Percentiles rank a stretch among this genome's conserved stretches.
phyloP scores from a whole-genome alignment of 2,329 filamentous ascomycete species.

The Chrysoporthe austroafricana region DNA sequence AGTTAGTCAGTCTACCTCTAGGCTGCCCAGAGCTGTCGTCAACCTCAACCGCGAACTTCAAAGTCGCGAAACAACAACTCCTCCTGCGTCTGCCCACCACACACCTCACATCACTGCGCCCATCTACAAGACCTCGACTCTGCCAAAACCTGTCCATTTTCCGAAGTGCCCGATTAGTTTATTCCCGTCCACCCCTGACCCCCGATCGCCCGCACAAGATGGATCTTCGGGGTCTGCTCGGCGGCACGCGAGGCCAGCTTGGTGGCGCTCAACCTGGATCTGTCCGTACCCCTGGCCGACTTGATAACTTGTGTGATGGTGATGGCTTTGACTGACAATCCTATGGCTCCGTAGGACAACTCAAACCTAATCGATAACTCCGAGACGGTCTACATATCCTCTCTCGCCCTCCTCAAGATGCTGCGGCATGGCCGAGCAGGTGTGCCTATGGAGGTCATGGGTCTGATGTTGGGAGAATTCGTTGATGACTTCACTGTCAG shows the following conservation, averaged over 20 bases:
- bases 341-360: conserved; percentile 67
- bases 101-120: background rate
- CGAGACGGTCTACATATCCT: conserved; percentile 99
- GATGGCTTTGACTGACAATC: conserved; percentile 27
- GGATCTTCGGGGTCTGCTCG: conserved; percentile 91
- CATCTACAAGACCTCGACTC: background rate
- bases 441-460: conserved; percentile 99
- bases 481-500: conserved; percentile 98
- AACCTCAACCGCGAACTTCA: conserved; percentile 35
- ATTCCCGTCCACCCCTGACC: conserved; percentile 22
- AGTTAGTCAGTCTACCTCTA: conserved; percentile 23
- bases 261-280: conserved; percentile 63
- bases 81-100: background rate
- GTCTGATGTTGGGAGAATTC: conserved; percentile 97
- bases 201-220: conserved; percentile 52
- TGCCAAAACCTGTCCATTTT: too few relatives aligned
- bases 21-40: conserved; percentile 41
- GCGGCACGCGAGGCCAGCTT: conserved; percentile 69
- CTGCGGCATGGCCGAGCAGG: conserved; percentile 94
- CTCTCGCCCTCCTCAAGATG: conserved; percentile 97
- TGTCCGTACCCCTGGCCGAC: conserved; percentile 49
- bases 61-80: conserved; percentile 3
- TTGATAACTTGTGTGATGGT: background rate
- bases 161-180: conserved; percentile 25
- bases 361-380: conserved; percentile 95